Conservation (phyloP, 495 filamentous ascomycete species). For the Terfezia boudieri region DNA sequence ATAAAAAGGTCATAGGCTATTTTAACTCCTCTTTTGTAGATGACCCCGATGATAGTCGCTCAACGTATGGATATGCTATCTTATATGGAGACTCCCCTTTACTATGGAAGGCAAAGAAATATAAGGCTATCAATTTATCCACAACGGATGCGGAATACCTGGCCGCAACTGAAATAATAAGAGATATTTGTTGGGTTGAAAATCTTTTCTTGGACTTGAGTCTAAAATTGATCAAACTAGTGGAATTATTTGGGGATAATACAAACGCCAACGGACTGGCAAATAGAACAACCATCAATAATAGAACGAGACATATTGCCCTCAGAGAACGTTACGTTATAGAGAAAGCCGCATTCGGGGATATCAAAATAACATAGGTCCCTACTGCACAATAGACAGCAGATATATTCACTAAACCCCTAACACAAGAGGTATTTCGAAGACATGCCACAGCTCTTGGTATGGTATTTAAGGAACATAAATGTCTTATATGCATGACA, state of each 20-base stretch:
- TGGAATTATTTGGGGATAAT: neutral
- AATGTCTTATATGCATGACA: too few species aligned
- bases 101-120: neutral
- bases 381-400: neutral
- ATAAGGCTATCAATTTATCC: neutral
- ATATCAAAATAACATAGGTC: neutral
- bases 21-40: neutral
- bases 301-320: neutral
- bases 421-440: neutral
- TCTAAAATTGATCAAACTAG: neutral
- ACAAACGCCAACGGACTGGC: neutral
- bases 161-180: neutral
- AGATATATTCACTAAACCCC: neutral
- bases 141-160: slow-evolving; percentile 4
- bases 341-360: neutral
- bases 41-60: neutral
- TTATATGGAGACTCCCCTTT: neutral
- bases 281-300: neutral
- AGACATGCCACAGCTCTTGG: neutral
- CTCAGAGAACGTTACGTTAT: neutral
- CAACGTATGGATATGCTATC: slow-evolving; percentile 3
- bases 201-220: neutral
- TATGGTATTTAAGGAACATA: neutral
- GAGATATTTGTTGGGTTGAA: neutral
- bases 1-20: too few species aligned